Evolutionary conservation across 257 asterid species (phyloP).

Genomic region (Parsonsia alboflavescens): DNA sequence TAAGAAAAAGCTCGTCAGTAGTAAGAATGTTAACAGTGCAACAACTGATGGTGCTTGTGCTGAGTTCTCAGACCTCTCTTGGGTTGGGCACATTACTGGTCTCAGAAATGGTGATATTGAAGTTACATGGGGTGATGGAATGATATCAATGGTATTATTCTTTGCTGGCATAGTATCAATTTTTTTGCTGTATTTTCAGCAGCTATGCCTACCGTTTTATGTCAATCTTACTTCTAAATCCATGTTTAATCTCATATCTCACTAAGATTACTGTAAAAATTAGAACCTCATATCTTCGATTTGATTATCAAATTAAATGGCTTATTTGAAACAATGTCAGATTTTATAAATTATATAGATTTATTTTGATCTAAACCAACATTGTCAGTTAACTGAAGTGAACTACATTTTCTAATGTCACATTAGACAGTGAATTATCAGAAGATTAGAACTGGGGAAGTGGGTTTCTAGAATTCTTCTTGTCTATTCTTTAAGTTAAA

Average conservation of each 20-base stretch:
- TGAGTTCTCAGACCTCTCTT: constrained; percentile 72
- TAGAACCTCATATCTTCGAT: not conserved
- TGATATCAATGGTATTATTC: constrained; percentile 72
- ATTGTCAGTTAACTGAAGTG: not conserved
- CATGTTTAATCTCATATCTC: not conserved
- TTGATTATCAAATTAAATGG: not conserved
- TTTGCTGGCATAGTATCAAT: constrained; percentile 8
- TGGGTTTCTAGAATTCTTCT: not conserved
- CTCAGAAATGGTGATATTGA: constrained; percentile 86
- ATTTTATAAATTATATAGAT: not conserved
- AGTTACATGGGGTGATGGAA: constrained; percentile 99
- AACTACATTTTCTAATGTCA: not conserved
- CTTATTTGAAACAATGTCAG: not conserved
- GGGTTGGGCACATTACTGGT: constrained; percentile 98
- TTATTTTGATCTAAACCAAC: not conserved
- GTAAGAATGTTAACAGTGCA: constrained; percentile 28
- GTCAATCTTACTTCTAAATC: not conserved
- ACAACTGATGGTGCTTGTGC: constrained; percentile 34
- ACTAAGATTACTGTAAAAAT: not conserved
- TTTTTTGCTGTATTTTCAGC: constrained; percentile 2
- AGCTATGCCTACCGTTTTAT: not conserved
- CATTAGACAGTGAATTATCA: not conserved
- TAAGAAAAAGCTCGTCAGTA: constrained; percentile 21
- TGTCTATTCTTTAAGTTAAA: not conserved
- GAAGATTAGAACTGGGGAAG: not conserved